Conservation (phyloP, 139 green algal species). For the Ostreobium quekettii region DNA sequence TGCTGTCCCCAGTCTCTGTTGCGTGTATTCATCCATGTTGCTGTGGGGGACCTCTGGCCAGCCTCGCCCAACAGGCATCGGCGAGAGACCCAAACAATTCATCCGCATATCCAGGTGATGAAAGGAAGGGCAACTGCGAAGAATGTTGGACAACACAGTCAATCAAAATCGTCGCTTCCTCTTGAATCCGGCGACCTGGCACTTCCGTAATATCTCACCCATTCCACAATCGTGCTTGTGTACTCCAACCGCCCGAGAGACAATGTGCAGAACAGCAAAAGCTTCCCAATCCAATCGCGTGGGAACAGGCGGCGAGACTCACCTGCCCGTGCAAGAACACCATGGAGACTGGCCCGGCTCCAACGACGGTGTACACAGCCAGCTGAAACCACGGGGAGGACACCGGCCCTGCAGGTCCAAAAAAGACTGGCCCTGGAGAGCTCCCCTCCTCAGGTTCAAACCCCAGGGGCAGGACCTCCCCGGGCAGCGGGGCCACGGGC, state of each 20-base stretch:
- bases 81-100: too few relatives aligned
- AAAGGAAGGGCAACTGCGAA: too few relatives aligned
- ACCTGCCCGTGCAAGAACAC: conserved; percentile 47
- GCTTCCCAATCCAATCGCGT: not conserved
- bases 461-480: conserved; percentile 55
- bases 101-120: too few relatives aligned
- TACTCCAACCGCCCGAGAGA: conserved; percentile 36
- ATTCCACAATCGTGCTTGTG: conserved; percentile 54
- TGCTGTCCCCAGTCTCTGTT: not conserved
- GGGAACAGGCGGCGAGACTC: not conserved
- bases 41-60: too few relatives aligned
- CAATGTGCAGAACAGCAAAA: conserved; percentile 49
- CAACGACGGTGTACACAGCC: conserved; percentile 46
- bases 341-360: conserved; percentile 46
- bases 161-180: not conserved
- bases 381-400: conserved; percentile 68
- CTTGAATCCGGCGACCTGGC: not conserved
- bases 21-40: not conserved
- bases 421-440: conserved; percentile 45
- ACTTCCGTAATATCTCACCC: conserved; percentile 46
- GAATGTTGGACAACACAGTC: too few relatives aligned
- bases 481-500: conserved; percentile 57
- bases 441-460: conserved; percentile 15
- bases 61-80: too few relatives aligned
- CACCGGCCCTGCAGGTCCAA: conserved; percentile 44